Evolutionary conservation across 2,329 filamentous ascomycete species (phyloP), one percentile per base, ranked within the genome.

Genomic region (Hypoxylon sp.): DNA sequence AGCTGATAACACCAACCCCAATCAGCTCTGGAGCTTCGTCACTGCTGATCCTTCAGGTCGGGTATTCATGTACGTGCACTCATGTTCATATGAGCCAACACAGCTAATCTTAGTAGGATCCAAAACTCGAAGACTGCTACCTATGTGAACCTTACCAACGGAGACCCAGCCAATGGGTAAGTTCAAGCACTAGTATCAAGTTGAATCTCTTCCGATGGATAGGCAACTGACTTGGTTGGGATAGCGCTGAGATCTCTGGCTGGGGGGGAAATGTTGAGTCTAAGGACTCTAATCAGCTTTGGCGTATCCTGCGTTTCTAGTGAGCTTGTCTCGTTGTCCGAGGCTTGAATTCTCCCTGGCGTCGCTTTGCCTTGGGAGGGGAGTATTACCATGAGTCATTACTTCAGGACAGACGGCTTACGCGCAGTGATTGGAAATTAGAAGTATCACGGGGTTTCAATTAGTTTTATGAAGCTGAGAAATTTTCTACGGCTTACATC

Each of bases 11-110:
- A 32, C 17, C n/a, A 59, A 66, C 46, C 1, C 7, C 1, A 32
- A 62, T 17, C 63, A 66, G 52, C 51, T 62, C 28, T 66, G 63
- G 63, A 36, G 28, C n/a, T 17, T 66, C 21, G 51, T 66, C 59
- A 52, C 58, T 30, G 63, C 63, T 28, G 57, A 62, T 48, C 10
- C 23, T 28, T 21, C 30, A 4, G 51, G 43, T 43, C 43, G 28
- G n/a, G 58, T 66, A 6, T 46, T 62, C 21, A 46, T 46, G 63
- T 63, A 59, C 2, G 48, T 61, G 2, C 9, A 5, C 13, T 5
- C 17, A 10, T 7, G 13, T 36, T 48, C 11, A 28, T 30, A 21
- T 10, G 28, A 51, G 34, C 3, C 7, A 5, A 6, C n/a, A 19
- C 4, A 25, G 21, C 57, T 57, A 30, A 51, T 14, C 13, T 30